Evolutionary conservation across 257 asterid species (phyloP).

Genomic region (Sherardia arvensis): DNA sequence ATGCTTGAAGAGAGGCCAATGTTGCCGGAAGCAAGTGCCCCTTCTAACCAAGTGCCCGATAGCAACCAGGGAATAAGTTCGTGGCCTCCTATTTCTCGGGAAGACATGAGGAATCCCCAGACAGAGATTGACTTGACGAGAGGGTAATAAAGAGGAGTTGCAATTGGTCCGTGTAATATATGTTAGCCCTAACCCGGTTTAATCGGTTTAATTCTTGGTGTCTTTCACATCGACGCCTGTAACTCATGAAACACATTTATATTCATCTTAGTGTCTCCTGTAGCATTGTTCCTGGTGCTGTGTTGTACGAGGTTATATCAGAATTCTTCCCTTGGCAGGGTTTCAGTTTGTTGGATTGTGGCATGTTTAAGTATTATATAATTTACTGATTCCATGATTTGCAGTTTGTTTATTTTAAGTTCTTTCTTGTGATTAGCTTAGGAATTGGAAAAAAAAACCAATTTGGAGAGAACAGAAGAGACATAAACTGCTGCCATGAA

Average conservation of each 20-base stretch:
- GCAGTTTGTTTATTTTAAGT: neutral
- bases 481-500: neutral
- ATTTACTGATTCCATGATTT: neutral
- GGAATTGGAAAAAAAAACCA: neutral
- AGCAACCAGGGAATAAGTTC: constrained; percentile 31
- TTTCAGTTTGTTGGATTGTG: neutral
- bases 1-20: constrained; percentile 33
- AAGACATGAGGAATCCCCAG: constrained; percentile 45
- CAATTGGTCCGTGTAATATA: neutral
- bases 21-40: constrained; percentile 19
- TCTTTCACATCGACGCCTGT: neutral
- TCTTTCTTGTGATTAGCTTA: neutral
- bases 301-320: neutral
- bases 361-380: neutral
- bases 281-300: neutral
- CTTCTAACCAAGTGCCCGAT: constrained; percentile 31
- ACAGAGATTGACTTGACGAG: constrained; percentile 71
- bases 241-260: neutral
- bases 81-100: constrained; percentile 57
- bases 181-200: neutral
- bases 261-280: neutral
- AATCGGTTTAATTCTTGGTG: neutral
- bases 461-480: neutral
- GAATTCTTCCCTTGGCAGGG: neutral
- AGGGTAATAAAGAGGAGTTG: constrained; percentile 33